A percentile compares a stretch with the other conserved stretches of the same genome.
Conservation (phyloP, 2,329 filamentous ascomycete species). For the Claviceps cyperi region DNA sequence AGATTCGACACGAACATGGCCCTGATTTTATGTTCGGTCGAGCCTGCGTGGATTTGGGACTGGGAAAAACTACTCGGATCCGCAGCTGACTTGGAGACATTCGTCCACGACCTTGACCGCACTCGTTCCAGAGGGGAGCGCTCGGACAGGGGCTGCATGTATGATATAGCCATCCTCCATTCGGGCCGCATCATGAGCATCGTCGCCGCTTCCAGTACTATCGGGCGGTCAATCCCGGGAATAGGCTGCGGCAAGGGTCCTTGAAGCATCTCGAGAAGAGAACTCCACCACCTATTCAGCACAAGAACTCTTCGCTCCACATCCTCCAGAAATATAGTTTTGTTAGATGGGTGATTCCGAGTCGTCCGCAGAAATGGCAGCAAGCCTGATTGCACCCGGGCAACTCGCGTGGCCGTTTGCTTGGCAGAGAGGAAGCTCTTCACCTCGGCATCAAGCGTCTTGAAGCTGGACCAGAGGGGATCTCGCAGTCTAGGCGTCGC, state of each 20-base stretch:
- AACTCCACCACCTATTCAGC: conserved; percentile 83
- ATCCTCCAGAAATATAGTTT: conserved; percentile 57
- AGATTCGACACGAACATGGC: conserved; percentile 78
- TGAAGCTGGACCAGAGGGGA: conserved; percentile 40
- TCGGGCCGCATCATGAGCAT: conserved; percentile 80
- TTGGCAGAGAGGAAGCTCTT: conserved; percentile 53
- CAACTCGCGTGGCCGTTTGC: conserved; percentile 57
- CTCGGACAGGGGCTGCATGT: conserved; percentile 47
- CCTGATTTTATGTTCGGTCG: conserved; percentile 75
- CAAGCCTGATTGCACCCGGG: conserved; percentile 55
- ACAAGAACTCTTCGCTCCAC: conserved; percentile 67
- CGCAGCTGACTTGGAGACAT: conserved; percentile 40
- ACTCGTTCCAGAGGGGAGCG: conserved; percentile 34
- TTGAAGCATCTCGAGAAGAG: conserved; percentile 67
- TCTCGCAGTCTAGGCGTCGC: conserved; percentile 31
- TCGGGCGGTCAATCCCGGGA: conserved; percentile 68
- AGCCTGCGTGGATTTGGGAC: conserved; percentile 38
- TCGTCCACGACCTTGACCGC: conserved; percentile 30
- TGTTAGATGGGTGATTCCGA: conserved; percentile 50
- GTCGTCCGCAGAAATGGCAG: conserved; percentile 66
- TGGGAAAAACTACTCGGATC: conserved; percentile 51
- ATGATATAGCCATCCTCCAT: conserved; percentile 63
- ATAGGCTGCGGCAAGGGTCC: conserved; percentile 54
- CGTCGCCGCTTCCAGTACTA: conserved; percentile 63
- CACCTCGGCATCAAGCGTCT: conserved; percentile 33